Conservation (phyloP, 2,329 filamentous ascomycete species). For the Colletotrichum somersetense region DNA sequence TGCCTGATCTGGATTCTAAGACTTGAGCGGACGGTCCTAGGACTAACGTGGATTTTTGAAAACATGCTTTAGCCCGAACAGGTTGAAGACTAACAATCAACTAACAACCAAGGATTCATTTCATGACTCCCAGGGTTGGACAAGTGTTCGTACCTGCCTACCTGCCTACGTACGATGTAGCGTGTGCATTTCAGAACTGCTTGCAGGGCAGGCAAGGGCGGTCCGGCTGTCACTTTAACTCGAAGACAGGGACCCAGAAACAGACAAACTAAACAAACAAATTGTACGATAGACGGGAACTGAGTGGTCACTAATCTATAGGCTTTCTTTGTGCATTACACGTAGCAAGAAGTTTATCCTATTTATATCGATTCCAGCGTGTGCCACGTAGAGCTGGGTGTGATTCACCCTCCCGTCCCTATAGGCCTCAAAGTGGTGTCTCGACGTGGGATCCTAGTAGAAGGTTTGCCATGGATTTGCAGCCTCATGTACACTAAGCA, state of each 20-base stretch:
- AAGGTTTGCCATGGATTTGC: not conserved
- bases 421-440: not conserved
- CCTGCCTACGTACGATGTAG: not conserved
- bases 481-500: too few species aligned
- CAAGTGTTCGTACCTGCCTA: slow-evolving; percentile 9
- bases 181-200: not conserved
- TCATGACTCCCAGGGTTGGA: slow-evolving; percentile 24
- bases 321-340: slow-evolving; percentile 20
- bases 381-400: slow-evolving; percentile 5
- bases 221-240: slow-evolving; percentile 1
- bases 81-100: slow-evolving; percentile 33
- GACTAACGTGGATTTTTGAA: slow-evolving; percentile 27
- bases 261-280: slow-evolving; percentile 3
- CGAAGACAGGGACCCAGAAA: slow-evolving; percentile 12
- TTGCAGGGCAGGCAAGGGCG: not conserved
- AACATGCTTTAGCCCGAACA: not conserved
- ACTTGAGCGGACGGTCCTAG: not conserved
- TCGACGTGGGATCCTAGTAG: slow-evolving; percentile 15
- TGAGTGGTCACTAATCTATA: slow-evolving; percentile 34
- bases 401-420: not conserved
- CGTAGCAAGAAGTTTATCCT: slow-evolving; percentile 25
- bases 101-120: slow-evolving; percentile 35
- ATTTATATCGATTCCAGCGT: not conserved
- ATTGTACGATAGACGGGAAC: slow-evolving; percentile 34
- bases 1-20: slow-evolving; percentile 51